Conservation (phyloP, 2,329 filamentous ascomycete genomes). For the Alternaria atra region DNA sequence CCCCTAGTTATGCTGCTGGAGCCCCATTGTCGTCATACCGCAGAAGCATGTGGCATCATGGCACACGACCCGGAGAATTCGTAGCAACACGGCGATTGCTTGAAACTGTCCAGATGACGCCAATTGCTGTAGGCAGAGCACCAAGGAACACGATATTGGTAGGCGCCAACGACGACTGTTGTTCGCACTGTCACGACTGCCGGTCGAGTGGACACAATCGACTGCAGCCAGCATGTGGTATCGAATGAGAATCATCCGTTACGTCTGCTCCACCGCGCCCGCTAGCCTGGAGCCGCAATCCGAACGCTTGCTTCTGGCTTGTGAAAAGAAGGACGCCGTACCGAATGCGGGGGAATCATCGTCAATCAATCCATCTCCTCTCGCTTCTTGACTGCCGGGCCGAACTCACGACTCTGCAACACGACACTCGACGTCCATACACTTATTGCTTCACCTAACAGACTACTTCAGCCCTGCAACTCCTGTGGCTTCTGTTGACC, state of each 20-base stretch:
- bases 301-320: slow-evolving; percentile 28
- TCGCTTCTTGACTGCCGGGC: slow-evolving; percentile 49
- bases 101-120: slow-evolving; percentile 9
- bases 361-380: slow-evolving; percentile 38
- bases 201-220: slow-evolving; percentile 39
- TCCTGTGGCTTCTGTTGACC: slow-evolving; percentile 26
- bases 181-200: slow-evolving; percentile 12
- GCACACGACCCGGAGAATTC: slow-evolving; percentile 38
- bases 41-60: slow-evolving; percentile 24
- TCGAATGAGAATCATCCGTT: slow-evolving; percentile 37
- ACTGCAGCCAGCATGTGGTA: slow-evolving; percentile 32
- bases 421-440: slow-evolving; percentile 33
- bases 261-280: slow-evolving; percentile 38
- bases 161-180: slow-evolving; percentile 6
- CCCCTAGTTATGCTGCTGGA: slow-evolving; percentile 10
- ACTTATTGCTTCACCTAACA: slow-evolving; percentile 29
- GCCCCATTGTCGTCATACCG: slow-evolving; percentile 36
- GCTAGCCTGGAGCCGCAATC: slow-evolving; percentile 37
- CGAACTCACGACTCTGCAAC: slow-evolving; percentile 42
- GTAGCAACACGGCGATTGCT: slow-evolving; percentile 2
- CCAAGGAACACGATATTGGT: slow-evolving; percentile 14
- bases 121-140: slow-evolving; percentile 8
- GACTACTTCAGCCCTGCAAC: slow-evolving; percentile 15
- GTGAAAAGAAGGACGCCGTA: slow-evolving; percentile 43
- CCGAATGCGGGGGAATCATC: slow-evolving; percentile 50